Evolutionary conservation across 805 yeast genomes (phyloP).

Genomic region (Metschnikowia koreensis): DNA sequence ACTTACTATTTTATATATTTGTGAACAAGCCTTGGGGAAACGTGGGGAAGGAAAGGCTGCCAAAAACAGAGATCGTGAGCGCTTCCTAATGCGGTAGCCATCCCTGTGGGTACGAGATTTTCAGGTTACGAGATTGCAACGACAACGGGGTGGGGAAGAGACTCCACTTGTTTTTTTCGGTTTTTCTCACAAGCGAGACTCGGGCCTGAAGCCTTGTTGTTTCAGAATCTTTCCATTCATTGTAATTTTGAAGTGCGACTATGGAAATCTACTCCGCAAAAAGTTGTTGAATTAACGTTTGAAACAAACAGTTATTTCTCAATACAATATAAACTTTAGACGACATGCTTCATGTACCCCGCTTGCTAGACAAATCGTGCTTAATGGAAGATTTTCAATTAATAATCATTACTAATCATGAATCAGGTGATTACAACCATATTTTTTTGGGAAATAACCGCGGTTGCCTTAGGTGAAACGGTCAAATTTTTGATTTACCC

Average conservation of each 20-base stretch:
- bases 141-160: neutral
- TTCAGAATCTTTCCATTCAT: neutral
- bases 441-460: no score
- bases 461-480: neutral
- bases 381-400: no score
- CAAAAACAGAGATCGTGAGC: slow-evolving; percentile 4
- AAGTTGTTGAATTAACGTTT: no score
- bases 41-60: neutral
- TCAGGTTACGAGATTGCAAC: neutral
- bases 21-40: neutral
- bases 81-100: slow-evolving; percentile 1
- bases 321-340: no score
- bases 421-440: no score
- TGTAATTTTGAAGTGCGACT: neutral
- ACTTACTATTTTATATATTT: neutral
- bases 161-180: neutral
- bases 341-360: no score
- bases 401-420: no score
- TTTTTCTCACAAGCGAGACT: neutral
- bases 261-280: neutral
- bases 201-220: no score
- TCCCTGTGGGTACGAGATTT: neutral
- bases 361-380: no score
- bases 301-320: neutral
- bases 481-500: neutral